Evolutionary conservation across 192 early-diverging fungal species (phyloP), one percentile per base, ranked within the genome.

Genomic region (Entophlyctis helioformis): DNA sequence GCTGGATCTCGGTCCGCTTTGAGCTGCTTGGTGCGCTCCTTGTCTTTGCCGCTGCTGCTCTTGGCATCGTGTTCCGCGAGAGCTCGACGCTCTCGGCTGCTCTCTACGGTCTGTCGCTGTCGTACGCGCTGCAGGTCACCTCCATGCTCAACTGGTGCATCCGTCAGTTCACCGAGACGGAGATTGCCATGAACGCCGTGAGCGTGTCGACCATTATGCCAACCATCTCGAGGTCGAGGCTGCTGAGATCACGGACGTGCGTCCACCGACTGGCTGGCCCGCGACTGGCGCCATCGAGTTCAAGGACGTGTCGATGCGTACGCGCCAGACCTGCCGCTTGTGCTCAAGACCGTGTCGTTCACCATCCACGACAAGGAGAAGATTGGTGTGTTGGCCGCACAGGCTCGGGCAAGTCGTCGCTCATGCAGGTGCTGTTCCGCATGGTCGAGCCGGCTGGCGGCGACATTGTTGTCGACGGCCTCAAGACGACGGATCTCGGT

Each of bases 121-220:
- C 58, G 5, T 61, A 65, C 31, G 51, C 60, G 1, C 32, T 69
- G 0, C 45, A 46, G 37, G 66, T 86, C 41, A 88, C 86, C 26
- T 63, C 69, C 26, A 76, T 76, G n/a, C 73, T 95, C 32, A 82
- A 78, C 54, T 83, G 82, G 75, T 81, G 80, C 20, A 80, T 86
- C 13, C 67, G 87, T 21, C 81, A 84, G 59, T 82, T 81, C 51
- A 79, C 79, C 18, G 85, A 31, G 29, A 67, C 78, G 19, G 53
- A 77, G 60, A 65, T 70, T 44, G 64, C 48, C 25, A 57, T 77
- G 57, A 78, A 78, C 46, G 54, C 63, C 10, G 76, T 76, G 76
- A 78, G 60, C 55, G 73, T 15, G 44, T 76, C 26, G 27, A 69
- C 34, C 44, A 59, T 37, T 76, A 76, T 48, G 70, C 52, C 0